Conservation (phyloP, 2,329 filamentous ascomycete species). For the Phaeophleospora eucalypticola region DNA sequence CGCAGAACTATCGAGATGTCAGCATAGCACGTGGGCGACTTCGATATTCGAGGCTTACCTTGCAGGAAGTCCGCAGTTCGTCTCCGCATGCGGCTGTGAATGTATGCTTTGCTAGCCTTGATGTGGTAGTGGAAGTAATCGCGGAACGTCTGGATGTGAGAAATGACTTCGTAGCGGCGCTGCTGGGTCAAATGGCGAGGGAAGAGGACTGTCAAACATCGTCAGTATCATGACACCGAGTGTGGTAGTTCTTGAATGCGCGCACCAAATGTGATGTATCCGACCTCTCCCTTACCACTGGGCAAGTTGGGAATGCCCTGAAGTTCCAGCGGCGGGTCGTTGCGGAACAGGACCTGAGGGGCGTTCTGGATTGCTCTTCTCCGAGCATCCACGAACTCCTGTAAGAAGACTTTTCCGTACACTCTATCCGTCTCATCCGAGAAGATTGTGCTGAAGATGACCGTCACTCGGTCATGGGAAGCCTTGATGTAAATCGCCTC, state of each 20-base stretch:
- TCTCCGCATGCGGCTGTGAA: constrained; percentile 96
- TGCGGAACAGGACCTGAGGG: constrained; percentile 92
- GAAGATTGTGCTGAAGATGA: constrained; percentile 98
- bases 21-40: neutral
- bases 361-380: constrained; percentile 96
- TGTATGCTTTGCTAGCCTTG: constrained; percentile 98
- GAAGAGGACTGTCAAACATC: constrained; percentile 67
- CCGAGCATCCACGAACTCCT: constrained; percentile 96
- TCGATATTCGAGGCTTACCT: constrained; percentile 50
- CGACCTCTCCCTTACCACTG: constrained; percentile 76
- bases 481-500: constrained; percentile 99
- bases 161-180: constrained; percentile 90
- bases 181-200: constrained; percentile 88
- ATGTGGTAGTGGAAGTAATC: constrained; percentile 99
- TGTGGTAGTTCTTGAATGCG: neutral
- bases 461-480: constrained; percentile 92
- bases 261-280: constrained; percentile 96
- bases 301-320: constrained; percentile 81
- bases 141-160: constrained; percentile 98
- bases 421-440: constrained; percentile 95
- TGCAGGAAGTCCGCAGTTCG: constrained; percentile 97
- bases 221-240: constrained; percentile 5
- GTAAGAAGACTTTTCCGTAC: constrained; percentile 96
- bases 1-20: constrained; percentile 67
- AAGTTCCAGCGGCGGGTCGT: constrained; percentile 88